phyloP scores from a whole-genome alignment of 306 rosid genomes.

The Betula pendula region DNA sequence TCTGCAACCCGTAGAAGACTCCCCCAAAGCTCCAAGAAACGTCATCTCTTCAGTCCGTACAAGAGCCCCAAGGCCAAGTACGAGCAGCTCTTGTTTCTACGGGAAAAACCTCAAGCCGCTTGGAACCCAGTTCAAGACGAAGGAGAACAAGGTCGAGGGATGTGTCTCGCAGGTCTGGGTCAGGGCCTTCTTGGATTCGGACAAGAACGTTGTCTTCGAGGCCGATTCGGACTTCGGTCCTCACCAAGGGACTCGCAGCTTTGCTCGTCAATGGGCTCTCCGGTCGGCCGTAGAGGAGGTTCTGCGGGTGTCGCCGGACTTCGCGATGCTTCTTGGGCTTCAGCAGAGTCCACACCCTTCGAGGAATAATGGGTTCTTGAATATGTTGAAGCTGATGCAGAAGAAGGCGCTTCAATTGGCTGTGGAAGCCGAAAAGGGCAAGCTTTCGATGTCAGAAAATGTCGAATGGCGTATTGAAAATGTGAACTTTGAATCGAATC shows the following conservation, averaged over 20 bases:
- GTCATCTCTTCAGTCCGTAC: conserved; percentile 83
- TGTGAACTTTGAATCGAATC: conserved; percentile 20
- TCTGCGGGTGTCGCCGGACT: conserved; percentile 73
- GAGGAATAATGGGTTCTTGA: conserved; percentile 89
- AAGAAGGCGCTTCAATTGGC: conserved; percentile 59
- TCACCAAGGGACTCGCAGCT: conserved; percentile 93
- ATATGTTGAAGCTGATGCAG: conserved; percentile 94
- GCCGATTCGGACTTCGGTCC: conserved; percentile 86
- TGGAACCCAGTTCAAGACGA: conserved; percentile 58
- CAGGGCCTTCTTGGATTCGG: conserved; percentile 69
- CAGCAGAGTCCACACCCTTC: conserved; percentile 89
- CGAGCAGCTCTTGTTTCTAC: conserved; percentile 82
- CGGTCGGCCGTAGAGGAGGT: conserved; percentile 62
- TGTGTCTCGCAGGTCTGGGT: conserved; percentile 99
- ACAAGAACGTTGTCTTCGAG: conserved; percentile 65
- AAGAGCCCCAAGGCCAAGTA: conserved; percentile 81
- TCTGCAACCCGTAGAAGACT: conserved; percentile 80
- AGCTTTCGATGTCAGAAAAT: conserved; percentile 10
- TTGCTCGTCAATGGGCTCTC: conserved; percentile 78
- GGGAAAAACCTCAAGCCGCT: conserved; percentile 86
- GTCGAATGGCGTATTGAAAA: conserved; percentile 29
- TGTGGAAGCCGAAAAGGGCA: conserved; percentile 58
- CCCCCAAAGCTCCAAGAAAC: conserved; percentile 92
- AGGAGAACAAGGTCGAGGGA: conserved; percentile 81
- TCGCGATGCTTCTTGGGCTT: conserved; percentile 68